phyloP scores from a whole-genome alignment of 768 basidiomycete species.

The Rhizopogon salebrosus region DNA sequence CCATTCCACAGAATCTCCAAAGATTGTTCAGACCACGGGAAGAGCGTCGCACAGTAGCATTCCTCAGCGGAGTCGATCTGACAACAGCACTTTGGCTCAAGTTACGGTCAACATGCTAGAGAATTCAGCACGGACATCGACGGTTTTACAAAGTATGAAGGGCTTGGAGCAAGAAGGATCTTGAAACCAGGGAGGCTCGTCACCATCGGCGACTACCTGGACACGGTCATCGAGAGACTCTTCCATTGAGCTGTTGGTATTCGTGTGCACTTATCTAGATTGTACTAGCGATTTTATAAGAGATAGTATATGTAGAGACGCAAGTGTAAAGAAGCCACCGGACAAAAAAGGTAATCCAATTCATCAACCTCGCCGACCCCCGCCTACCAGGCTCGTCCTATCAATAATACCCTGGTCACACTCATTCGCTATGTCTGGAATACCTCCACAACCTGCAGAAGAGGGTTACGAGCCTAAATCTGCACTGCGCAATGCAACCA shows the following conservation, averaged over 20 bases:
- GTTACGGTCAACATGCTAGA: neutral
- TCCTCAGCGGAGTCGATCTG: conserved; percentile 29
- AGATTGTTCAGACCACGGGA: conserved; percentile 35
- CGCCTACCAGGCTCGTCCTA: neutral
- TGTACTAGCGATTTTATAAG: neutral
- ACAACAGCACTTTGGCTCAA: conserved; percentile 8
- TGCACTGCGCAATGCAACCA: conserved; percentile 50
- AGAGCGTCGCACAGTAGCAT: conserved; percentile 38
- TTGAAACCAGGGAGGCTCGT: conserved; percentile 7
- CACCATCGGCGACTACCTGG: neutral
- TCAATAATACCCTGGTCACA: conserved; percentile 1
- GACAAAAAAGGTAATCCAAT: conserved; percentile 19
- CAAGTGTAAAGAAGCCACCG: too few relatives aligned
- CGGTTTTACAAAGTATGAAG: conserved; percentile 36
- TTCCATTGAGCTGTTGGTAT: neutral
- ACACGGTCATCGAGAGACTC: neutral
- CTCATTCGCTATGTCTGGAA: conserved; percentile 14
- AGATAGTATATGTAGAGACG: neutral
- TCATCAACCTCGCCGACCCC: conserved; percentile 2
- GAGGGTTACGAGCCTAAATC: conserved; percentile 45
- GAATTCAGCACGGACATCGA: conserved; percentile 35
- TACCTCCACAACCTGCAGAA: conserved; percentile 12
- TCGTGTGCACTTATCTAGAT: neutral
- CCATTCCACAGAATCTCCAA: conserved; percentile 37
- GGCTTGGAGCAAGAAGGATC: conserved; percentile 28